A percentile compares a stretch with the other conserved stretches of the same genome.
Evolutionary conservation across 2,329 filamentous ascomycete genomes (phyloP).

Genomic region (Aspergillus phoenicis): DNA sequence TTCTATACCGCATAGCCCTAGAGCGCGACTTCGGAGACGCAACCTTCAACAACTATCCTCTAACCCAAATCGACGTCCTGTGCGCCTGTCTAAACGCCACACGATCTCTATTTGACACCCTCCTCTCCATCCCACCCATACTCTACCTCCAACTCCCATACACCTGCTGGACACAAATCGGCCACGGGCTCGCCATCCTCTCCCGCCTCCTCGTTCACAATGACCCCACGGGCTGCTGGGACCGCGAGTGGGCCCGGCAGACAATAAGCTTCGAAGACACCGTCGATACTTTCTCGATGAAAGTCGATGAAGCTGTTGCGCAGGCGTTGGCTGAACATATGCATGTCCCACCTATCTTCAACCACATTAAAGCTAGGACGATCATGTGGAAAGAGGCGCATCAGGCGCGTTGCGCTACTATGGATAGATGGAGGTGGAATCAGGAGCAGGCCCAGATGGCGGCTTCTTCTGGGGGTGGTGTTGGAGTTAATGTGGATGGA

Average conservation of each 20-base stretch:
- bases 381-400: neutral
- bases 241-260: constrained; percentile 25
- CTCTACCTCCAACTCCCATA: constrained; percentile 54
- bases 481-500: neutral
- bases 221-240: constrained; percentile 26
- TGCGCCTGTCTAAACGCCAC: constrained; percentile 54
- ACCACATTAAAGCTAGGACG: neutral
- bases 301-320: constrained; percentile 21
- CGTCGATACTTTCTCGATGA: constrained; percentile 21
- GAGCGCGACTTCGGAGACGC: constrained; percentile 44
- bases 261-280: constrained; percentile 25
- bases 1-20: constrained; percentile 29
- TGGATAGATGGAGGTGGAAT: neutral
- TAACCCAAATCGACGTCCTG: constrained; percentile 45
- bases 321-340: neutral
- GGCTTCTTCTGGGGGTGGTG: neutral
- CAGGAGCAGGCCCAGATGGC: neutral
- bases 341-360: neutral
- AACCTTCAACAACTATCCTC: constrained; percentile 31
- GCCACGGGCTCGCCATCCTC: constrained; percentile 40
- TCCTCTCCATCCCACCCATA: constrained; percentile 48
- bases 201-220: constrained; percentile 30
- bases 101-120: constrained; percentile 54
- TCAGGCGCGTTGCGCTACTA: neutral
- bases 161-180: constrained; percentile 48